Evolutionary conservation across 2,329 filamentous ascomycete genomes (phyloP), one percentile per base, ranked within the genome.

Genomic region (Onygenales sp.): DNA sequence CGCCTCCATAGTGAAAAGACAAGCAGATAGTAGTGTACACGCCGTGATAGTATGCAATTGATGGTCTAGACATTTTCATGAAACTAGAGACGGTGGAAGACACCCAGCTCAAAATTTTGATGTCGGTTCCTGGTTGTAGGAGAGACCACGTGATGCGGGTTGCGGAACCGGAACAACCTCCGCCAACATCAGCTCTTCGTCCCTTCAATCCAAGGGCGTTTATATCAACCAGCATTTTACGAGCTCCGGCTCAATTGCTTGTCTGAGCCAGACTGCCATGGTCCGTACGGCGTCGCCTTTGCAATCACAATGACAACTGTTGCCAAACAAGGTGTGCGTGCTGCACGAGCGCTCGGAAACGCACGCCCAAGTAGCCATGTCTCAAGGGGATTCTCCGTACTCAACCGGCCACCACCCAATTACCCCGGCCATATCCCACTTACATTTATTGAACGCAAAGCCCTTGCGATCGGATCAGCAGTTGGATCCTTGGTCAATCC

Each of bases 371-470:
- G 27, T 10, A 39, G n/a, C 17, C 43, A 37, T 51, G 52, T 46
- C 27, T 17, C 49, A 17, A 75, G 80, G 57, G 66, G 69, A 36
- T 95, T 96, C 76, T 95, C 91, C 43, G 82, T 89, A 57, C 81
- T 95, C 62, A 87, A 87, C 69, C 87, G 93, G 6, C 92, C 92
- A 49, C 80, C 81, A 31, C 88, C 90, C 54, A 93, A 88, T 63
- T 97, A 97, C 74, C 84, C 87, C 1, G 89, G 90, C 70, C 93
- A 98, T 80, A 83, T 97, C 34, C 93, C 92, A 37, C 80, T 98
- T 52, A 95, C 87, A 6, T 72, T 73, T 42, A 63, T 88, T 53
- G 93, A 97, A 73, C 85, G 87, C 52, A 78, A 82, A 55, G 83
- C 83, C 14, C 77, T 98, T 1, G 80, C 82, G 6, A 62, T 83